These are phyloP conservation scores for Sporothrix protearum DNA, from an alignment of 2,329 filamentous ascomycete genomes.

Conservation along the genomic window DNA sequence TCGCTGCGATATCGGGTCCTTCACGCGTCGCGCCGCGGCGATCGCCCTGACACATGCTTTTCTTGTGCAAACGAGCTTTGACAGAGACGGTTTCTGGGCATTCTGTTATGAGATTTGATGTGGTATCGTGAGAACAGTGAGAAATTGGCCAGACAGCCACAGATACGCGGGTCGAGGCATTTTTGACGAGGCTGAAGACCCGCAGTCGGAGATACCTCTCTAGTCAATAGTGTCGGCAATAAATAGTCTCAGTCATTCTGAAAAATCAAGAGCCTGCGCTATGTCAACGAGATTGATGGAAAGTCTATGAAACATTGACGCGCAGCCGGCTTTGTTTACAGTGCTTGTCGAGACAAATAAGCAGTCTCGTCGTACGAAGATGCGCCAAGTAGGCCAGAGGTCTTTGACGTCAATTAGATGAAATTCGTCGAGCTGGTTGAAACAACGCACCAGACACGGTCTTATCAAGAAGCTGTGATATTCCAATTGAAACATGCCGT, in stretches of 20 bases:
- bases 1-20: slow-evolving; percentile 17
- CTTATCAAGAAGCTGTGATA: not conserved
- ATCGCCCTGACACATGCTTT: slow-evolving; percentile 7
- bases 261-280: not conserved
- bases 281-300: not conserved
- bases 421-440: not conserved
- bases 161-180: not conserved
- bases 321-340: not conserved
- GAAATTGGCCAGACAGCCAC: not conserved
- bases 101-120: not conserved
- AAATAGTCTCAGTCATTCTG: not conserved
- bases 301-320: slow-evolving; percentile 5
- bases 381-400: not conserved
- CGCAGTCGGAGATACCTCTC: not conserved
- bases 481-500: not conserved
- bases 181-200: not conserved
- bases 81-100: not conserved
- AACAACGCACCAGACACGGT: not conserved
- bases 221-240: not conserved
- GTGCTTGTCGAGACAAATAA: not conserved
- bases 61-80: not conserved
- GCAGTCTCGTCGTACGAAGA: not conserved
- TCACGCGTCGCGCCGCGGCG: not conserved
- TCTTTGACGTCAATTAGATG: not conserved
- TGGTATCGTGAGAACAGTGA: not conserved